These are phyloP conservation scores for Paracamarosporium sp. DNA, from an alignment of 2,329 filamentous ascomycete species.

Conservation along the genomic window DNA sequence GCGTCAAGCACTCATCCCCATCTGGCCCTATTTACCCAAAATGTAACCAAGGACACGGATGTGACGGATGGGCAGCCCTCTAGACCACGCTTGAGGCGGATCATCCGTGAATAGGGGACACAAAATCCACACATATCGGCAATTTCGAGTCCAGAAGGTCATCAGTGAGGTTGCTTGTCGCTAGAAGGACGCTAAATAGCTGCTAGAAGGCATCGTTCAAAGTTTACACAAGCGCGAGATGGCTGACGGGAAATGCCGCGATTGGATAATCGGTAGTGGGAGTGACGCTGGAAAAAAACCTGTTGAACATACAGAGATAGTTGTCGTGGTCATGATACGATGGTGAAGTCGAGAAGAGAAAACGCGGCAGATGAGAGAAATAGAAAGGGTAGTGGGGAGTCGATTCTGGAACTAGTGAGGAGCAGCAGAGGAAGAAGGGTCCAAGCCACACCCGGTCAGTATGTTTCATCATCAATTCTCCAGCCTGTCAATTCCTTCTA, in stretches of 20 bases:
- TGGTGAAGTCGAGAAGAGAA: neutral
- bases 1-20: neutral
- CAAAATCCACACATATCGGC: neutral
- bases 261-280: neutral
- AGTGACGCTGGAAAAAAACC: neutral
- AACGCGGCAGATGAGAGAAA: neutral
- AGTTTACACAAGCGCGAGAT: neutral
- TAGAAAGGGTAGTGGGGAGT: neutral
- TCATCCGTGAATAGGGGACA: neutral
- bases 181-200: neutral
- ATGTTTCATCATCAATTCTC: neutral
- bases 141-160: neutral
- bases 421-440: neutral
- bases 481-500: neutral
- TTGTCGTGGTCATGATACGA: neutral
- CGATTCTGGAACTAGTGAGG: neutral
- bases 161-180: neutral
- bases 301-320: neutral
- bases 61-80: neutral
- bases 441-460: neutral
- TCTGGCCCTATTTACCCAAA: neutral
- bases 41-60: neutral
- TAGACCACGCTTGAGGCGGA: neutral
- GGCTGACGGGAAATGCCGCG: neutral
- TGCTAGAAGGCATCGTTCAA: constrained; percentile 1